Evolutionary conservation across 768 basidiomycete species (phyloP).

Genomic region (Tubosaeta sp.): DNA sequence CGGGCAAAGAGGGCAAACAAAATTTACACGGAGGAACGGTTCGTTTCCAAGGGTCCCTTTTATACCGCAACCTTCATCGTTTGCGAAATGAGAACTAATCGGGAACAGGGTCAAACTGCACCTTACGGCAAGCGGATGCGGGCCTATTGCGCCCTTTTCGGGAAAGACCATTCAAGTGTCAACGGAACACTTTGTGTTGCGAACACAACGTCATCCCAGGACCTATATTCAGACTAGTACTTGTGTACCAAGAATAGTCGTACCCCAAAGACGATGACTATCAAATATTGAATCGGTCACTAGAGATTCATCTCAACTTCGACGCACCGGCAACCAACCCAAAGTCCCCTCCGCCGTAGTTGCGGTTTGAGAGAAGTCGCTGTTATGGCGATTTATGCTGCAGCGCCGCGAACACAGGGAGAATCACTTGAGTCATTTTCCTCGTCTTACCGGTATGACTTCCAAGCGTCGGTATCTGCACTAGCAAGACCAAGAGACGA

Average conservation of each 20-base stretch:
- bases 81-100: background rate
- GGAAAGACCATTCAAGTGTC: background rate
- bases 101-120: conserved; percentile 4
- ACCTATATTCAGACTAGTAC: background rate
- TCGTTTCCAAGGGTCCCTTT: conserved; percentile 10
- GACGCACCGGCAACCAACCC: background rate
- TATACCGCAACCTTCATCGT: conserved; percentile 13
- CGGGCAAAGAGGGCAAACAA: conserved; percentile 7
- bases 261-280: background rate
- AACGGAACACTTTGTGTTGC: background rate
- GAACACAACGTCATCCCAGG: background rate
- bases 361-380: background rate
- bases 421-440: too few relatives aligned
- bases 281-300: too few relatives aligned
- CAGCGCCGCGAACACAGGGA: background rate
- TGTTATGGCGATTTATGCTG: background rate
- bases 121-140: conserved; percentile 2
- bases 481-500: background rate
- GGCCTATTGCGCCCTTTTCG: background rate
- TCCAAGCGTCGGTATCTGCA: background rate
- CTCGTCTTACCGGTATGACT: too few relatives aligned
- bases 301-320: too few relatives aligned
- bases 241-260: background rate
- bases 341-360: background rate
- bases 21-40: conserved; percentile 18